phyloP scores from a whole-genome alignment of 2,329 filamentous ascomycete species.

The Dactylellina drechsleri region DNA sequence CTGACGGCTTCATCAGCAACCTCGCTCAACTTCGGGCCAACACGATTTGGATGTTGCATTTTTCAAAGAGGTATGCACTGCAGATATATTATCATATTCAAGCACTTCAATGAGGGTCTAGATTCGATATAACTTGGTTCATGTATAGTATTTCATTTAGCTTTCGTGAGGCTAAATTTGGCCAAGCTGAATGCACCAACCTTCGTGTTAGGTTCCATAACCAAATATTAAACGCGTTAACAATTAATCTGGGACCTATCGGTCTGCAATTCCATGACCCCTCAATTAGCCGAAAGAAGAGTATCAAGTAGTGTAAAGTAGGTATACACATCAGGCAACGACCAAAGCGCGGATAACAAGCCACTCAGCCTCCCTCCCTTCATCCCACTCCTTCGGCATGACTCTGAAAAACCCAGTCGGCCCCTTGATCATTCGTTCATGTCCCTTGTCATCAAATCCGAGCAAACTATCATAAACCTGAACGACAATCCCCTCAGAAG shows the following conservation, averaged over 20 bases:
- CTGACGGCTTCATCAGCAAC: no score
- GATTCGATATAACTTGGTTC: no score
- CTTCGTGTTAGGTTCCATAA: no score
- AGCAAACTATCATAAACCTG: slow-evolving; percentile 45
- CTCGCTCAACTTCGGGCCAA: not conserved
- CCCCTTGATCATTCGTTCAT: slow-evolving; percentile 32
- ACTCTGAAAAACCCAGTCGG: slow-evolving; percentile 37
- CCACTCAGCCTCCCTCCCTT: slow-evolving; percentile 33
- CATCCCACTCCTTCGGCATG: slow-evolving; percentile 18
- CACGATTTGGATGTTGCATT: slow-evolving; percentile 3
- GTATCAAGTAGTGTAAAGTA: not conserved
- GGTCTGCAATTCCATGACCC: no score
- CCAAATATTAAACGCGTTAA: not conserved
- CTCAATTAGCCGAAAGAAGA: no score
- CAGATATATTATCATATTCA: no score
- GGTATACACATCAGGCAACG: slow-evolving; percentile 11
- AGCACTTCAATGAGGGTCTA: no score
- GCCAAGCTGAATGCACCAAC: no score
- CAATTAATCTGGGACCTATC: no score
- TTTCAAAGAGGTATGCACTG: not conserved
- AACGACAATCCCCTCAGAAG: slow-evolving; percentile 30
- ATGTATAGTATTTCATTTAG: no score
- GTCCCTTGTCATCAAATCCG: slow-evolving; percentile 19
- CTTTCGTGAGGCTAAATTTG: no score
- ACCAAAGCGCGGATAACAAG: slow-evolving; percentile 42